Base-by-base conservation (phyloP, 257 asterid species). In the Gentiana dahurica region DNA sequence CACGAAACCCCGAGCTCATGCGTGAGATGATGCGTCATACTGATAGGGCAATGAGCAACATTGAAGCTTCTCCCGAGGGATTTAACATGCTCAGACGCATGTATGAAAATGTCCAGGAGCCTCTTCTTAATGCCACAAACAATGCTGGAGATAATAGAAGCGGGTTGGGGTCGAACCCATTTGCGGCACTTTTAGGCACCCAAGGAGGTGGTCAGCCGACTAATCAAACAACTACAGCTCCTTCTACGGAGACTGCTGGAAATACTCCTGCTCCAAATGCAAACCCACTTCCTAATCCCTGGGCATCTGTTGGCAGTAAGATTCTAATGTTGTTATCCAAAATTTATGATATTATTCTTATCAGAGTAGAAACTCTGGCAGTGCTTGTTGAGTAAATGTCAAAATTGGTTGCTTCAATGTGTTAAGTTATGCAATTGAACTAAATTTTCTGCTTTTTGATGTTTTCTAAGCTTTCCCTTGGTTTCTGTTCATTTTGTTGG, bases 11-110 rank as follows among this genome's bases (percentile, higher is more conserved):
- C 59, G 89, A 81, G 58, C 71, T 78, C 56, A 78, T 81, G 89
- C 81, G 85, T 36, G 89, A 81, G 73, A 78, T 78, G 85, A 78
- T 81, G 85, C 80, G 87, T 13, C 73, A 76, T 62, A 79, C 82
- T 12, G 86, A 79, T 73, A 79, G 85, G 64, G 82, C 85, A 24
- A 79, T 79, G 82, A 79, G 85, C 58, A 79, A 79, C 65, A 79
- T 75, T 54, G 85, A 79, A 70, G 71, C 85, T 57, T 79, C 86
- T 47, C 86, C 86, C 1, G 86, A 76, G 75, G 86, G 86, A 52
- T 79, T 79, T 61, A 79, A 79, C 73, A 79, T 79, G 81, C 86
- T 79, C 36, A 79, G 86, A 70, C 78, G 83, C 44, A 73, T 79
- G 86, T 79, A 79, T 65, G 82, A 79, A 72, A 79, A 76, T 73